A percentile compares a stretch with the other conserved stretches of the same genome.
phyloP scores from a whole-genome alignment of 306 rosid genomes.

The Fragaria nilgerrensis region DNA sequence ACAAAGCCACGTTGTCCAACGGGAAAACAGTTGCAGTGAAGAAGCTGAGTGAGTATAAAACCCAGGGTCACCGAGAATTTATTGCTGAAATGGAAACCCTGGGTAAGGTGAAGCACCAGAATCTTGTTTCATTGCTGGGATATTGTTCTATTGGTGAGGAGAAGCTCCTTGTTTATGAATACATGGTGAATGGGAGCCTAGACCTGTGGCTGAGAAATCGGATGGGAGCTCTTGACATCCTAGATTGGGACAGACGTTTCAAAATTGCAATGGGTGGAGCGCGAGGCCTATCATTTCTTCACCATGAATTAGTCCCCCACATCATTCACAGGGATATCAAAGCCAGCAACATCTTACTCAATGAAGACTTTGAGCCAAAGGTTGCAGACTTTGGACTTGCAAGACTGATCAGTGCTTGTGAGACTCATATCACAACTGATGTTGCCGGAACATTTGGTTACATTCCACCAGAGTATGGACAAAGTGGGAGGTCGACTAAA shows the following conservation, averaged over 20 bases:
- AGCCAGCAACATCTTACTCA: constrained; percentile 89
- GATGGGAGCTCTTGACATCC: constrained; percentile 76
- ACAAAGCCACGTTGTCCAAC: constrained; percentile 76
- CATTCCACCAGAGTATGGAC: constrained; percentile 99
- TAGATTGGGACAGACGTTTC: constrained; percentile 80
- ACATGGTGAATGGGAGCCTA: constrained; percentile 93
- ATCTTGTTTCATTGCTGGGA: constrained; percentile 83
- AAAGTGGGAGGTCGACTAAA: constrained; percentile 87
- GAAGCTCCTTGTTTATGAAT: constrained; percentile 92
- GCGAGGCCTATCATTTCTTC: constrained; percentile 84
- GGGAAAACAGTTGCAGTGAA: constrained; percentile 87
- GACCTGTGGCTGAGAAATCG: constrained; percentile 92
- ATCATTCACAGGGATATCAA: constrained; percentile 92
- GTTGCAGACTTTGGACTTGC: constrained; percentile 97
- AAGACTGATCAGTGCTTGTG: constrained; percentile 91
- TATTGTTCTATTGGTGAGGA: constrained; percentile 92
- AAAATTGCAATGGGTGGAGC: constrained; percentile 77
- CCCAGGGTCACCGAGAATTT: constrained; percentile 92
- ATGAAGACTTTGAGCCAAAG: constrained; percentile 83
- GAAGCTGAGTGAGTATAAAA: constrained; percentile 90
- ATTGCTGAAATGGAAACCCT: constrained; percentile 97
- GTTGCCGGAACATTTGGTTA: constrained; percentile 98
- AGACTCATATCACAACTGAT: constrained; percentile 85
- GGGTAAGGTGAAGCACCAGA: constrained; percentile 93
- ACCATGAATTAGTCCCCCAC: constrained; percentile 90